Conservation (phyloP, 805 yeast species). For the Ogataea minuta region DNA sequence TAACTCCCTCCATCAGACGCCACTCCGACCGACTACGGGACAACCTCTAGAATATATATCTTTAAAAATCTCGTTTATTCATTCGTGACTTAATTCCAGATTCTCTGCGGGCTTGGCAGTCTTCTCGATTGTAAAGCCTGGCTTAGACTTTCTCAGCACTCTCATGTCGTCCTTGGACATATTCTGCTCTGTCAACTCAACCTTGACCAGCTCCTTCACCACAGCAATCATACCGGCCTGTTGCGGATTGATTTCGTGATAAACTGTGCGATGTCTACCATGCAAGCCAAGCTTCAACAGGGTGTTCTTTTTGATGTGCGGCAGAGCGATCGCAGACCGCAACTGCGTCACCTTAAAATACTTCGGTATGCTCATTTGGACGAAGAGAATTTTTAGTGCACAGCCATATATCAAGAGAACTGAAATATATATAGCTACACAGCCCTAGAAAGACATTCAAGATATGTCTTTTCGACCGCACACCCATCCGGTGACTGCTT, state of each 20-base stretch:
- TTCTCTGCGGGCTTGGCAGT: slow-evolving; percentile 6
- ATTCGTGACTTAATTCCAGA: not conserved
- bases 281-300: slow-evolving; percentile 72
- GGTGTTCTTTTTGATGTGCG: slow-evolving; percentile 61
- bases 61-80: not conserved
- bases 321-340: slow-evolving; percentile 84
- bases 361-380: slow-evolving; percentile 17
- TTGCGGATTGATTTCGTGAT: slow-evolving; percentile 69
- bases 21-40: slow-evolving; percentile 1
- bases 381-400: slow-evolving; percentile 6
- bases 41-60: not conserved
- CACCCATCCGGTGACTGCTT: slow-evolving; percentile 11
- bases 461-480: slow-evolving; percentile 12
- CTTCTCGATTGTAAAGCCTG: slow-evolving; percentile 58
- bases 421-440: slow-evolving; percentile 5
- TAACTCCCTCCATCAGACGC: not conserved
- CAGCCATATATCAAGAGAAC: not conserved
- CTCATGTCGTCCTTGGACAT: slow-evolving; percentile 53
- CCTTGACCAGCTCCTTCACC: slow-evolving; percentile 83
- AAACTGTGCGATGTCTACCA: slow-evolving; percentile 69
- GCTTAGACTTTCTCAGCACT: slow-evolving; percentile 53
- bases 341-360: slow-evolving; percentile 70
- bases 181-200: slow-evolving; percentile 62
- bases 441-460: slow-evolving; percentile 1
- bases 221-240: slow-evolving; percentile 81